phyloP scores from a whole-genome alignment of 495 filamentous ascomycete species.

The Hypomontagnella submonticulosa region DNA sequence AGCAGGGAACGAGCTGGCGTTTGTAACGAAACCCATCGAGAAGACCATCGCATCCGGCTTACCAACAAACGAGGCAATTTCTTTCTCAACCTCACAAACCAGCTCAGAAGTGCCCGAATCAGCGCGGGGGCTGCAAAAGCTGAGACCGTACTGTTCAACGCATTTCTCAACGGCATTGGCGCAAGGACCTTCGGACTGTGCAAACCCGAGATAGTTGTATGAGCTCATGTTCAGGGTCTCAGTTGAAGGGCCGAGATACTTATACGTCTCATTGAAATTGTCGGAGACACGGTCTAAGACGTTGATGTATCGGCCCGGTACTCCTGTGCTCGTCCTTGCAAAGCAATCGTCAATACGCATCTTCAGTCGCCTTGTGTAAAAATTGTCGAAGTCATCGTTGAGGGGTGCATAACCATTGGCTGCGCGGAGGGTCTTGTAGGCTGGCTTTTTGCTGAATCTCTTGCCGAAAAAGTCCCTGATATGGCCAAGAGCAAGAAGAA shows the following conservation, averaged over 20 bases:
- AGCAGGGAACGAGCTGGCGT: constrained; percentile 88
- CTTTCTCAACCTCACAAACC: constrained; percentile 84
- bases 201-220: constrained; percentile 99
- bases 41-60: constrained; percentile 96
- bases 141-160: constrained; percentile 85
- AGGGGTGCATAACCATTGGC: constrained; percentile 93
- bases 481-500: constrained; percentile 95
- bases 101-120: constrained; percentile 91
- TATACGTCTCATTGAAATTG: constrained; percentile 89
- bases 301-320: constrained; percentile 93
- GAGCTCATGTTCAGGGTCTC: constrained; percentile 98
- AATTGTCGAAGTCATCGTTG: constrained; percentile 98
- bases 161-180: constrained; percentile 91
- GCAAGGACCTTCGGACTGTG: constrained; percentile 96
- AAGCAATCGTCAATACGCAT: constrained; percentile 97
- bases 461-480: constrained; percentile 98
- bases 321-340: constrained; percentile 87
- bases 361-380: constrained; percentile 93
- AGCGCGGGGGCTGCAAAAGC: constrained; percentile 78
- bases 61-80: constrained; percentile 90
- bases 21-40: constrained; percentile 98
- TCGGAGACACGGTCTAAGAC: constrained; percentile 86
- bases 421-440: constrained; percentile 84
- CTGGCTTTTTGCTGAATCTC: constrained; percentile 80
- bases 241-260: constrained; percentile 88